Evolutionary conservation across 352 stramenopile species (phyloP).

Genomic region (Peronospora belbahrii): DNA sequence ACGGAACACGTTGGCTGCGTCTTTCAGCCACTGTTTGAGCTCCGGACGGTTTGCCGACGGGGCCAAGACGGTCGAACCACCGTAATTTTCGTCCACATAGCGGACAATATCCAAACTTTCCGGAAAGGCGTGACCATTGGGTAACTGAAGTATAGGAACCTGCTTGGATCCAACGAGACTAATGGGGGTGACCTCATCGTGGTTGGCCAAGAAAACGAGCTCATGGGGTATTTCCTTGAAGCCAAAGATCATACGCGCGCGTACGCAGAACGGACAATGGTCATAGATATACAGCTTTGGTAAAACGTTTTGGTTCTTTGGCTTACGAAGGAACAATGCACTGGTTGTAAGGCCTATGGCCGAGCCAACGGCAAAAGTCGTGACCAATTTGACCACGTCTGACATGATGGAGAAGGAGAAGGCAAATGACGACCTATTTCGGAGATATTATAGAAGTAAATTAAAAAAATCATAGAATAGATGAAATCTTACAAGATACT

Average conservation of each 20-base stretch:
- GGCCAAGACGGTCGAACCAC: constrained; percentile 25
- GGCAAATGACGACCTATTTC: no score
- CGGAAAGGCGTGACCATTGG: constrained; percentile 33
- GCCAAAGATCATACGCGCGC: constrained; percentile 44
- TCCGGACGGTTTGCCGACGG: constrained; percentile 30
- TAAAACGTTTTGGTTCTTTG: constrained; percentile 8
- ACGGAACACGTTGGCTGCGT: constrained; percentile 26
- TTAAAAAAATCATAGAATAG: no score
- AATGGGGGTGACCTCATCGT: constrained; percentile 50
- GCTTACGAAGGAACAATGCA: constrained; percentile 6
- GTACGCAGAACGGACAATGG: constrained; percentile 48
- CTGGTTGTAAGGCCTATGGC: neutral
- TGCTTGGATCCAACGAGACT: constrained; percentile 39
- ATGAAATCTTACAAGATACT: no score
- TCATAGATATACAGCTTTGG: constrained; percentile 56
- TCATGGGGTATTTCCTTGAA: constrained; percentile 40
- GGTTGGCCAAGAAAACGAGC: constrained; percentile 38
- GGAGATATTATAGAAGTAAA: no score
- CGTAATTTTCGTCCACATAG: constrained; percentile 50
- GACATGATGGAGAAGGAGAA: neutral
- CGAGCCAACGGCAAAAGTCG: neutral
- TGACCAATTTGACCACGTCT: neutral
- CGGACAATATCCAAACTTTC: constrained; percentile 62
- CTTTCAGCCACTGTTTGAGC: constrained; percentile 37
- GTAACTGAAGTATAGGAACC: constrained; percentile 41